These are phyloP conservation scores for Russula vinacea DNA, from an alignment of 768 basidiomycete genomes.

Conservation along the genomic window DNA sequence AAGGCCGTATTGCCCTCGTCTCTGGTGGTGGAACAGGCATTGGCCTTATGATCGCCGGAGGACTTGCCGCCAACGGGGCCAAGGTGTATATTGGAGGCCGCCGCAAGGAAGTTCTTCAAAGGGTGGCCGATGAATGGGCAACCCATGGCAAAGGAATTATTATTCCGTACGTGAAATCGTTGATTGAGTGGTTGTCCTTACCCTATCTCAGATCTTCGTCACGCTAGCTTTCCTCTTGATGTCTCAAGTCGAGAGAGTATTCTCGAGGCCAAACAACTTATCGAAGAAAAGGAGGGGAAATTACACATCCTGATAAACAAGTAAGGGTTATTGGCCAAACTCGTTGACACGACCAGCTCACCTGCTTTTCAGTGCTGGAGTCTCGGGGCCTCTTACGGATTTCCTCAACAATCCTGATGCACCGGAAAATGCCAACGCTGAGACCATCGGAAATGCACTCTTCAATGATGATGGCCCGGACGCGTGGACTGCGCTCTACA, in stretches of 20 bases:
- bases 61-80: constrained; percentile 73
- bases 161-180: constrained; percentile 49
- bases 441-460: constrained; percentile 62
- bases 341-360: constrained; percentile 2
- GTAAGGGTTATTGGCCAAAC: constrained; percentile 41
- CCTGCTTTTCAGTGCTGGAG: constrained; percentile 57
- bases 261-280: constrained; percentile 46
- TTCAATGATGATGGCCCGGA: constrained; percentile 66
- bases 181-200: neutral
- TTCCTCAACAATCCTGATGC: constrained; percentile 57
- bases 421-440: constrained; percentile 59
- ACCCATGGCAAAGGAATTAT: constrained; percentile 46
- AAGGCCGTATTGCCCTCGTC: constrained; percentile 31
- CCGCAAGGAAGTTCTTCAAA: constrained; percentile 61
- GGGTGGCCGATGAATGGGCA: constrained; percentile 46
- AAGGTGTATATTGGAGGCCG: constrained; percentile 79
- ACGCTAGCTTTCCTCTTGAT: constrained; percentile 60
- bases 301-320: constrained; percentile 82
- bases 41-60: constrained; percentile 64
- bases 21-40: constrained; percentile 38
- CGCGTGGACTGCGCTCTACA: constrained; percentile 59
- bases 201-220: constrained; percentile 1
- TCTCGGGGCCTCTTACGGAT: constrained; percentile 57
- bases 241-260: constrained; percentile 70
- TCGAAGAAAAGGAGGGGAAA: constrained; percentile 61